phyloP scores from a whole-genome alignment of 2,329 filamentous ascomycete species.

The Golovinomyces cichoracearum region DNA sequence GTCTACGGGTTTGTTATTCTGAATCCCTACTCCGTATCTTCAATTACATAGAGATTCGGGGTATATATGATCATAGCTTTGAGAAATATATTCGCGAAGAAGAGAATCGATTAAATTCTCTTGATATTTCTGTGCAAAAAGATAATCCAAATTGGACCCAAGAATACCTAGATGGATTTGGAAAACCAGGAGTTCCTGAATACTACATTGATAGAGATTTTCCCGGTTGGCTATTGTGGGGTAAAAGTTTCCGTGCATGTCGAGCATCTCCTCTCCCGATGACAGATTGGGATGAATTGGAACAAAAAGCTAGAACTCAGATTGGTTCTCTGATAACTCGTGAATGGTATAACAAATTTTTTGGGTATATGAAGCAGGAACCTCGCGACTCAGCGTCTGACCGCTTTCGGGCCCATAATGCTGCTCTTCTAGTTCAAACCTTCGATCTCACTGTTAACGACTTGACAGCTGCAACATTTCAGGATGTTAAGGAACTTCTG shows the following conservation, averaged over 20 bases:
- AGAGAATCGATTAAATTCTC: slow-evolving; percentile 50
- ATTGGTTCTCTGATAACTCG: slow-evolving; percentile 60
- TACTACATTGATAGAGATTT: slow-evolving; percentile 84
- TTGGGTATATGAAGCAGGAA: slow-evolving; percentile 88
- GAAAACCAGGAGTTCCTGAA: slow-evolving; percentile 42
- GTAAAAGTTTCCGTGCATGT: slow-evolving; percentile 59
- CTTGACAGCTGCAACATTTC: slow-evolving; percentile 50
- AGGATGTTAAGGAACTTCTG: slow-evolving; percentile 66
- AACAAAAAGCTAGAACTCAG: slow-evolving; percentile 44
- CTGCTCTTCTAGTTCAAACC: slow-evolving; percentile 64
- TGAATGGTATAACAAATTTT: slow-evolving; percentile 68
- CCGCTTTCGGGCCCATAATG: slow-evolving; percentile 69
- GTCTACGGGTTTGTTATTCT: slow-evolving; percentile 54
- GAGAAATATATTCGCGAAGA: slow-evolving; percentile 63
- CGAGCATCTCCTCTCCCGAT: slow-evolving; percentile 41
- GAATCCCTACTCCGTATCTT: slow-evolving; percentile 54
- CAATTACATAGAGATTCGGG: slow-evolving; percentile 64
- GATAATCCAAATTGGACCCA: slow-evolving; percentile 56
- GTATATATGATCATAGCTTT: slow-evolving; percentile 65
- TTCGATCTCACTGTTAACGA: slow-evolving; percentile 75
- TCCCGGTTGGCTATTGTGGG: slow-evolving; percentile 92
- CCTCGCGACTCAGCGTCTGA: slow-evolving; percentile 60
- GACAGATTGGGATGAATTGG: slow-evolving; percentile 52
- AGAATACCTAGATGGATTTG: slow-evolving; percentile 53
- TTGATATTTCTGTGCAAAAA: slow-evolving; percentile 45